phyloP scores from a whole-genome alignment of 257 asterid species.

The Salvia splendens region DNA sequence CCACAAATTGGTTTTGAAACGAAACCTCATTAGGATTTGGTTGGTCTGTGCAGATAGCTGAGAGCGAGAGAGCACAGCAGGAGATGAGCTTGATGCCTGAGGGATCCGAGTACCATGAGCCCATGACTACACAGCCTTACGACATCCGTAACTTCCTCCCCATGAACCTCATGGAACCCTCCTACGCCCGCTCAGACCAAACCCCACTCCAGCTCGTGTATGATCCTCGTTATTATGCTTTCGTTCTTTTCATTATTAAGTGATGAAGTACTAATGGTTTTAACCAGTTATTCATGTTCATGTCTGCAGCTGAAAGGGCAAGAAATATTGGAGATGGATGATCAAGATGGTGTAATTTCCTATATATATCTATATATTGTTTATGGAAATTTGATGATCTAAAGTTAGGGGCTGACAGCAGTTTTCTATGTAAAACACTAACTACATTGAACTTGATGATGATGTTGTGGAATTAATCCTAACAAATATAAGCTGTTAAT shows the following conservation, averaged over 20 bases:
- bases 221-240: not conserved
- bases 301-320: slow-evolving; percentile 22
- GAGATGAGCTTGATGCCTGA: slow-evolving; percentile 71
- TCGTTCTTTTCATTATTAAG: too few species aligned
- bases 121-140: slow-evolving; percentile 49
- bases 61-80: slow-evolving; percentile 74
- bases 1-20: too few species aligned
- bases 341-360: not conserved
- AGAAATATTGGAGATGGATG: slow-evolving; percentile 15
- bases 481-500: not conserved
- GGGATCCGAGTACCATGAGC: slow-evolving; percentile 47
- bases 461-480: not conserved
- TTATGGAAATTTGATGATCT: not conserved
- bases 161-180: slow-evolving; percentile 70
- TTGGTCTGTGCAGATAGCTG: slow-evolving; percentile 60
- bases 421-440: slow-evolving; percentile 16
- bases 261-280: too few species aligned
- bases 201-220: slow-evolving; percentile 88
- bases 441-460: not conserved
- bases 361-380: not conserved
- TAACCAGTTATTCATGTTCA: not conserved
- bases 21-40: too few species aligned
- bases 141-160: slow-evolving; percentile 75
- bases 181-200: slow-evolving; percentile 65
- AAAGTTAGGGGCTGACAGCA: slow-evolving; percentile 12